Conservation (phyloP, 257 asterid genomes). For the Pogostemon cablin region DNA sequence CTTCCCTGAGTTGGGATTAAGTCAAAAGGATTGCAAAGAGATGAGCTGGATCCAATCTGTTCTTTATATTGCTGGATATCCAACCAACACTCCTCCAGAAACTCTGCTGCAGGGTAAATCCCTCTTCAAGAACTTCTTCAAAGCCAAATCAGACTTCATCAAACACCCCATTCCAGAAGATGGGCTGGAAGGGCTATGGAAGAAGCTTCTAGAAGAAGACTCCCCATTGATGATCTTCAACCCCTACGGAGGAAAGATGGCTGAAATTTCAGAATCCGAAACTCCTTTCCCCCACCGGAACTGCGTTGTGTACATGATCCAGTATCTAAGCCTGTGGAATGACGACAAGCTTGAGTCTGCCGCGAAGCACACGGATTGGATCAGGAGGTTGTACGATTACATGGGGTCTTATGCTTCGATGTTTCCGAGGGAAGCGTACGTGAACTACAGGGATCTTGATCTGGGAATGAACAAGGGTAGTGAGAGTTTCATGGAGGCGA, state of each 20-base stretch:
- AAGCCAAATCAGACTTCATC: conserved; percentile 70
- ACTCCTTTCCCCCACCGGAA: conserved; percentile 70
- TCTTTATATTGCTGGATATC: conserved; percentile 59
- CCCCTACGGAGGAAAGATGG: conserved; percentile 78
- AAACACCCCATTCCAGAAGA: conserved; percentile 52
- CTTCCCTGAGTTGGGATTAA: conserved; percentile 57
- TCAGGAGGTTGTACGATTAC: conserved; percentile 53
- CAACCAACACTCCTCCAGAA: conserved; percentile 53
- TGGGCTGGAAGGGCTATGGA: conserved; percentile 73
- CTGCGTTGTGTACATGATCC: conserved; percentile 52
- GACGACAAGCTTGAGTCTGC: conserved; percentile 44
- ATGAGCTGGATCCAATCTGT: conserved; percentile 71
- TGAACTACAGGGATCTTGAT: conserved; percentile 74
- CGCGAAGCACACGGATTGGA: conserved; percentile 58
- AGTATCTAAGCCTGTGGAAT: conserved; percentile 53
- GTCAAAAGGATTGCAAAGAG: conserved; percentile 52
- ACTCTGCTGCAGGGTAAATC: conserved; percentile 64
- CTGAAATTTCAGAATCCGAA: conserved; percentile 50
- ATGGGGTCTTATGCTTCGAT: conserved; percentile 67
- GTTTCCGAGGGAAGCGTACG: conserved; percentile 69
- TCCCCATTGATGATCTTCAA: conserved; percentile 54
- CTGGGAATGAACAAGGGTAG: conserved; percentile 51
- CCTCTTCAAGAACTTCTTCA: conserved; percentile 63
- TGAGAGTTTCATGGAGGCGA: conserved; percentile 45
- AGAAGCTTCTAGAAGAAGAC: conserved; percentile 54